These are phyloP conservation scores for Kwoniella heveanensis DNA, from an alignment of 768 basidiomycete species.

Conservation along the genomic window DNA sequence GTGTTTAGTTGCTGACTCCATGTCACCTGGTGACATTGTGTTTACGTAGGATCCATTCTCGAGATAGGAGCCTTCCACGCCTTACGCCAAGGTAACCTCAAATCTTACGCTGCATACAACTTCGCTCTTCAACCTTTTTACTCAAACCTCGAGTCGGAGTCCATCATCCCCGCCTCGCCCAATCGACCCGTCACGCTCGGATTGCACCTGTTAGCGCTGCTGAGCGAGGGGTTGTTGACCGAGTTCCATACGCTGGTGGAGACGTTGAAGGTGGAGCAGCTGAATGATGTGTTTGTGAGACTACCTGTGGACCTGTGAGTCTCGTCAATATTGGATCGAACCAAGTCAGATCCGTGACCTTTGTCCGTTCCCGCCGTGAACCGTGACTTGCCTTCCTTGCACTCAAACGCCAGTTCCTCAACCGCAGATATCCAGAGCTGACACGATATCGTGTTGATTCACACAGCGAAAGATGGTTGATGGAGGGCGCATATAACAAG, in stretches of 20 bases:
- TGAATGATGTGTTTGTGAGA: conserved; percentile 53
- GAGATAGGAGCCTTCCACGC: conserved; percentile 96
- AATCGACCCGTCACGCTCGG: conserved; percentile 87
- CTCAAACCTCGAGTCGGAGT: conserved; percentile 21
- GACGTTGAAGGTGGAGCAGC: conserved; percentile 62
- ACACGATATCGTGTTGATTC: background rate
- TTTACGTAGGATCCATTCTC: conserved; percentile 76
- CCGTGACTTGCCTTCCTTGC: too few species aligned
- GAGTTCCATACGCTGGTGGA: conserved; percentile 97
- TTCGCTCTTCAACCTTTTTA: conserved; percentile 42
- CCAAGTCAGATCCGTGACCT: too few species aligned
- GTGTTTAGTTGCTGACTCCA: too few species aligned
- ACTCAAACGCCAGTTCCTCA: too few species aligned
- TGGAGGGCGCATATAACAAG: conserved; percentile 98
- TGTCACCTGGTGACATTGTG: background rate
- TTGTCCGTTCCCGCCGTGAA: too few species aligned
- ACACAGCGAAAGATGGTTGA: conserved; percentile 81
- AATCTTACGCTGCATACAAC: conserved; percentile 93
- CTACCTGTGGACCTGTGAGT: conserved; percentile 54
- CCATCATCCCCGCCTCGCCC: conserved; percentile 72
- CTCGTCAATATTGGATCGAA: too few species aligned
- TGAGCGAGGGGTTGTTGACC: conserved; percentile 87
- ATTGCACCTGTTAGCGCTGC: conserved; percentile 88
- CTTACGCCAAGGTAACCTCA: conserved; percentile 80
- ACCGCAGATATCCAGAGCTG: background rate